Evolutionary conservation across 768 basidiomycete species (phyloP).

Genomic region (Suillus tomentosus): DNA sequence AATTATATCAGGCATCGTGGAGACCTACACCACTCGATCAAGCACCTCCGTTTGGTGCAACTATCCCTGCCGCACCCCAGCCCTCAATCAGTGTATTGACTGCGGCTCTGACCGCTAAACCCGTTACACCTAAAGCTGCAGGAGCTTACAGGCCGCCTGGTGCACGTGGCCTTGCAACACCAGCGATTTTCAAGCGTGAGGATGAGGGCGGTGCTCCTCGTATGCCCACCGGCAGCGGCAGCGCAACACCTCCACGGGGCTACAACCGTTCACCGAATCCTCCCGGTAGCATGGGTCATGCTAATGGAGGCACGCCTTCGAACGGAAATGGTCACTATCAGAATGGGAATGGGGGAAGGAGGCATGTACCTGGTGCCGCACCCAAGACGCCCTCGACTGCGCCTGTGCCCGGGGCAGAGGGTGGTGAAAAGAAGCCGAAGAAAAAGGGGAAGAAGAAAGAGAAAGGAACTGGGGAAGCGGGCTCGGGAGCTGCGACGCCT

Average conservation of each 20-base stretch:
- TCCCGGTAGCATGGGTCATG: conserved; percentile 39
- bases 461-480: conserved; percentile 26
- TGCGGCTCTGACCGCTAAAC: conserved; percentile 52
- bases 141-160: conserved; percentile 95
- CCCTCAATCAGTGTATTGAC: conserved; percentile 59
- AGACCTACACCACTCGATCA: conserved; percentile 69
- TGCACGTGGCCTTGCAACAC: conserved; percentile 86
- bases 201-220: conserved; percentile 78
- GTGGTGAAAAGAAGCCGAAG: conserved; percentile 50
- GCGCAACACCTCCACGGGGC: conserved; percentile 61
- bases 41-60: conserved; percentile 64
- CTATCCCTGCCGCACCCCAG: conserved; percentile 68
- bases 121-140: conserved; percentile 62
- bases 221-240: conserved; percentile 51
- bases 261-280: conserved; percentile 60
- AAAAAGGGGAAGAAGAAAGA: conserved; percentile 50
- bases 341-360: conserved; percentile 40
- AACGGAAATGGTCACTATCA: conserved; percentile 35
- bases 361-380: conserved; percentile 78
- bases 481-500: conserved; percentile 33
- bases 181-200: conserved; percentile 86
- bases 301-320: conserved; percentile 19
- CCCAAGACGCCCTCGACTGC: conserved; percentile 49
- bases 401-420: conserved; percentile 32
- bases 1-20: conserved; percentile 90